phyloP scores from a whole-genome alignment of 208 protist species.

The Leishmania tarentolae region DNA sequence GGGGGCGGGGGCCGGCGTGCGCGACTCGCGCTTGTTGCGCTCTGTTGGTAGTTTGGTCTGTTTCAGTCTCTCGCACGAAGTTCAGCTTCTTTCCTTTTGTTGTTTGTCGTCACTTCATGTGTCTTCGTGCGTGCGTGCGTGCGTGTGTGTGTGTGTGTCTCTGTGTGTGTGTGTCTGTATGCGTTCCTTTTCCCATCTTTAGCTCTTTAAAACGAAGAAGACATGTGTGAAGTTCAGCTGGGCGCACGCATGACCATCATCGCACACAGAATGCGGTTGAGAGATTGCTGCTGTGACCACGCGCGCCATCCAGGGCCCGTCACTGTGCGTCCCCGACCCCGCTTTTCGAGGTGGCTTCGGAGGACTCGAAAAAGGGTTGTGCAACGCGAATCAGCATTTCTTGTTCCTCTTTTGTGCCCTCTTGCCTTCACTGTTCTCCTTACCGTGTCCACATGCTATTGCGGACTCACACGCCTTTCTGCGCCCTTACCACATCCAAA shows the following conservation, averaged over 20 bases:
- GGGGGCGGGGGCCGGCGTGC: not conserved
- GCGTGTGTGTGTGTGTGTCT: not conserved
- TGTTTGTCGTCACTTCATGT: not conserved
- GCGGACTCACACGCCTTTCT: not conserved
- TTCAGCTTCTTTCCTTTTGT: not conserved
- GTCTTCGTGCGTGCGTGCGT: not conserved
- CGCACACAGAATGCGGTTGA: not conserved
- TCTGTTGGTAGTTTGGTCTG: slow-evolving; percentile 1
- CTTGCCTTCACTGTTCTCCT: not conserved
- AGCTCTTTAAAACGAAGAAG: not conserved
- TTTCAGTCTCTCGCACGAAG: not conserved
- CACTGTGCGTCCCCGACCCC: not conserved
- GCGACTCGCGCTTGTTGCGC: slow-evolving; percentile 3
- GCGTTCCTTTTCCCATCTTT: not conserved
- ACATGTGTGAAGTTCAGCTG: not conserved
- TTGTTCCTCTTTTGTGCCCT: not conserved
- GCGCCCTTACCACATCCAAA: not conserved
- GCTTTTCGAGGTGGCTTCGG: not conserved
- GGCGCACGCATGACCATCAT: not conserved
- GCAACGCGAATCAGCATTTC: not conserved
- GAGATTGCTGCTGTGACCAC: not conserved
- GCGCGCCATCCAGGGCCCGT: not conserved
- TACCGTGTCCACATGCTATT: not conserved
- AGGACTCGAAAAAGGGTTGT: not conserved
- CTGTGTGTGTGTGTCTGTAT: not conserved